A percentile compares a stretch with the other conserved stretches of the same genome.
Evolutionary conservation across 305 asterid species (phyloP).

Genomic region (Euphrasia arctica): DNA sequence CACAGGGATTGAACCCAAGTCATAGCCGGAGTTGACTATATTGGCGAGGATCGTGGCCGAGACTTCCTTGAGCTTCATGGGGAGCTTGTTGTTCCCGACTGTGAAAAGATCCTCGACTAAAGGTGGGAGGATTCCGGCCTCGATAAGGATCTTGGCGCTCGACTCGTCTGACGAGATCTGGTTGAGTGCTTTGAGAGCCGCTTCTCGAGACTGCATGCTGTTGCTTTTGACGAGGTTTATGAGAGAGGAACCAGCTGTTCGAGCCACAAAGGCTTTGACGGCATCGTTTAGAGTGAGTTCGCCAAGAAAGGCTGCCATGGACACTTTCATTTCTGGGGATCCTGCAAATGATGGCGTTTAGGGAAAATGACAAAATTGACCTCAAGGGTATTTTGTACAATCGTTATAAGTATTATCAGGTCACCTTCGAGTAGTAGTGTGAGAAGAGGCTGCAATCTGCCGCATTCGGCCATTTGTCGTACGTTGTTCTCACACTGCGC

Average conservation of each 20-base stretch:
- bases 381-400: too few relatives aligned
- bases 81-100: constrained; percentile 63
- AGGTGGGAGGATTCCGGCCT: constrained; percentile 95
- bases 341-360: constrained; percentile 45
- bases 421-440: constrained; percentile 82
- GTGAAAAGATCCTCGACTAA: constrained; percentile 85
- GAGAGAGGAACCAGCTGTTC: constrained; percentile 63
- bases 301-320: constrained; percentile 90
- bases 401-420: not conserved
- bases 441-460: constrained; percentile 83
- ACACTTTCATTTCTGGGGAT: constrained; percentile 68
- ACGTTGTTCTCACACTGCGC: constrained; percentile 81
- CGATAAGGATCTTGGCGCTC: constrained; percentile 76
- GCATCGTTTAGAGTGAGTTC: constrained; percentile 78
- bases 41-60: constrained; percentile 90
- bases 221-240: constrained; percentile 70
- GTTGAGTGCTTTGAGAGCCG: constrained; percentile 81
- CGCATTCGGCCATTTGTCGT: constrained; percentile 88
- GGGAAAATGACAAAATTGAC: not conserved
- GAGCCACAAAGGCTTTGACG: constrained; percentile 77
- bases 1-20: constrained; percentile 64
- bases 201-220: constrained; percentile 62
- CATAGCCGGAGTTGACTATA: constrained; percentile 77
- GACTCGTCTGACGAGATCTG: constrained; percentile 81
- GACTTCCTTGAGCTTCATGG: constrained; percentile 77